phyloP scores from a whole-genome alignment of 768 basidiomycete genomes.

The Mycena olivaceomarginata region DNA sequence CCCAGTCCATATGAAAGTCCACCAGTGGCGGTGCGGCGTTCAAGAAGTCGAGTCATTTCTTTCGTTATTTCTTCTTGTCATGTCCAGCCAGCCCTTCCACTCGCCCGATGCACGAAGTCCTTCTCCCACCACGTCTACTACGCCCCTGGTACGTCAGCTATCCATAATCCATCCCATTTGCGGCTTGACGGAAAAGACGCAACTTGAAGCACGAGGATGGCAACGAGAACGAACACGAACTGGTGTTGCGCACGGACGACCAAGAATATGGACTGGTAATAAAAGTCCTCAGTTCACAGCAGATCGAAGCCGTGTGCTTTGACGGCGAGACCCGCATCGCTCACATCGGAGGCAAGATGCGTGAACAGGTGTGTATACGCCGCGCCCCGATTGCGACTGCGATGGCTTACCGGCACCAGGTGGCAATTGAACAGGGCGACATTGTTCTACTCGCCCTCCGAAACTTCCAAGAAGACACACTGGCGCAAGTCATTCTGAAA shows the following conservation, averaged over 20 bases:
- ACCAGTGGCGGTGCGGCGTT: no score
- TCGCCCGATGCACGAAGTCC: not conserved
- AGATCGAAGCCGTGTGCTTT: conserved; percentile 19
- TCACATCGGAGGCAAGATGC: conserved; percentile 23
- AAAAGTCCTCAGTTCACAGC: conserved; percentile 2
- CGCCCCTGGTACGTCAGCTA: not conserved
- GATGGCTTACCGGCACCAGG: conserved; percentile 15
- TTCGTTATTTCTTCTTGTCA: no score
- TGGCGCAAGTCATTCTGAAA: conserved; percentile 9
- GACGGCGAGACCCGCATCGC: conserved; percentile 24
- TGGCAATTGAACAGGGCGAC: conserved; percentile 13
- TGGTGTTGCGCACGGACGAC: conserved; percentile 10
- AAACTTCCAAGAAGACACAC: conserved; percentile 3
- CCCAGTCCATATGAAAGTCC: no score
- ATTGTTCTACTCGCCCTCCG: conserved; percentile 3
- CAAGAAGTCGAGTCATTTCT: no score
- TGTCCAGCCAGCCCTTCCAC: no score
- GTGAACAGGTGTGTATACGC: conserved; percentile 13
- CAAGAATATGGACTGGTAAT: conserved; percentile 18
- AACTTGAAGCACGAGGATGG: conserved; percentile 14
- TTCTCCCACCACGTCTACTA: not conserved
- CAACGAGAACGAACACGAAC: conserved; percentile 19
- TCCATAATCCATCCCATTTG: conserved; percentile 20
- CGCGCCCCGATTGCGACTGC: conserved; percentile 13
- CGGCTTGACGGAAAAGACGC: conserved; percentile 18